Conservation (phyloP, 2,329 filamentous ascomycete genomes). For the Diaporthe eres region DNA sequence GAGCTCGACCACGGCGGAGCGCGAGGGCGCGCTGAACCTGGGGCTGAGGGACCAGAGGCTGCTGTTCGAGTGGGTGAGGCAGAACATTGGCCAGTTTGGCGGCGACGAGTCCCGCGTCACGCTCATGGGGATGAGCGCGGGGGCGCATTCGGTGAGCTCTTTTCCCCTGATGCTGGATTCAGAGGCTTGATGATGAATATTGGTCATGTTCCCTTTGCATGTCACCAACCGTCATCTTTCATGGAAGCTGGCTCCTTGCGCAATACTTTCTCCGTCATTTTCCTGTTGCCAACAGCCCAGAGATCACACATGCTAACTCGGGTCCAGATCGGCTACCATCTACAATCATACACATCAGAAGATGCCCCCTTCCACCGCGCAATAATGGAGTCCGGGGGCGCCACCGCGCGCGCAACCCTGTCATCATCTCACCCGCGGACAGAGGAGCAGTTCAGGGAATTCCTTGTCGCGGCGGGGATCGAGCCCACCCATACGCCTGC, state of each 20-base stretch:
- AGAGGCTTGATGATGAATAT: not conserved
- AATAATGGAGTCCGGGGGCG: slow-evolving; percentile 69
- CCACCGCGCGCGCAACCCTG: slow-evolving; percentile 69
- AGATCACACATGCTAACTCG: slow-evolving; percentile 21
- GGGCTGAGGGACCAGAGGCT: slow-evolving; percentile 74
- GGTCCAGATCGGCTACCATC: slow-evolving; percentile 74
- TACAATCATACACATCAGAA: slow-evolving; percentile 63
- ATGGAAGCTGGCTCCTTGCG: not conserved
- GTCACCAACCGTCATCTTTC: slow-evolving; percentile 32
- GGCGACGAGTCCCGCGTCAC: slow-evolving; percentile 72
- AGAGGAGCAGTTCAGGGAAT: slow-evolving; percentile 68
- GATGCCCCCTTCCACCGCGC: slow-evolving; percentile 65
- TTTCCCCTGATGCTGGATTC: not conserved
- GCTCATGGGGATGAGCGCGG: slow-evolving; percentile 73
- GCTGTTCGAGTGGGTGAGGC: slow-evolving; percentile 71
- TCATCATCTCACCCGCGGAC: slow-evolving; percentile 69
- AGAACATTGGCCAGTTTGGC: slow-evolving; percentile 72
- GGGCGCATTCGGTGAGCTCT: slow-evolving; percentile 69
- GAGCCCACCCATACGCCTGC: slow-evolving; percentile 57
- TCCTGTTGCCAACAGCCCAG: too few relatives aligned
- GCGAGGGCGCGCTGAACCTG: slow-evolving; percentile 72
- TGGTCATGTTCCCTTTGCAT: slow-evolving; percentile 26
- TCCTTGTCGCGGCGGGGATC: slow-evolving; percentile 66
- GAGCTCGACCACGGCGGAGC: slow-evolving; percentile 65
- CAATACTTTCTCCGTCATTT: not conserved